Base-by-base conservation (phyloP, 2,329 filamentous ascomycete genomes). In the Magnaporthales sp. region DNA sequence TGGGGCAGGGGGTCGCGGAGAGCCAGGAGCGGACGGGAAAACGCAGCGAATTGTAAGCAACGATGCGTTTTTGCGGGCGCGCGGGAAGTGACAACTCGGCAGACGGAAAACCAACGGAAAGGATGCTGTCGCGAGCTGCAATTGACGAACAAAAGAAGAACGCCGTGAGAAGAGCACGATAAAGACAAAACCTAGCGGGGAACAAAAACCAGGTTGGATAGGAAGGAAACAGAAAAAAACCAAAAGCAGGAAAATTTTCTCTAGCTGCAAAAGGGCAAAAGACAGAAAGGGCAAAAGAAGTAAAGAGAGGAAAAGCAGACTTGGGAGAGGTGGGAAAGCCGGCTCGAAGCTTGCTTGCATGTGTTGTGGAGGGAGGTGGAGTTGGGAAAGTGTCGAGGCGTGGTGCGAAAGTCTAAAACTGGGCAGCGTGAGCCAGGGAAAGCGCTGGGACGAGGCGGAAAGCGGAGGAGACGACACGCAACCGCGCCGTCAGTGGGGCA, bases 361-460 rank as follows among this genome's bases (percentile, higher is more conserved):
- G 56, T 30, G 63, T 46, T 46, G 38, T 27, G 38, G 63, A 26
- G 27, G 63, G 63, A 65, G 63, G 56, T 65, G 63, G 63, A 64
- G 22, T 27, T 24, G 51, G 29, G 38, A 46, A 64, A 27, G 31
- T 29, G 56, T 26, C 22, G 56, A 60, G 56, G 27, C 22, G 22
- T 26, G 56, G 26, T 51, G 32, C 22, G 32, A 64, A 65, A 65
- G 26, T 26, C 31, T 27, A 65, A 65, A 65, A 65, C 63, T 29
- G 63, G 63, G 63, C 63, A 64, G 63, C 56, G 63, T 56, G 63
- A 26, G 62, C 38, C 38, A 58, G 63, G 31, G 46, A 65, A 65
- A 56, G 29, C 26, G 11, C 62, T 64, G 62, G 32, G 38, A 64
- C 32, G 30, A 64, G 38, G 62, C 62, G 62, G 62, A 54, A 54